These are phyloP conservation scores for Stagonosporopsis chrysanthemi DNA, from an alignment of 2,329 filamentous ascomycete genomes.

Conservation along the genomic window DNA sequence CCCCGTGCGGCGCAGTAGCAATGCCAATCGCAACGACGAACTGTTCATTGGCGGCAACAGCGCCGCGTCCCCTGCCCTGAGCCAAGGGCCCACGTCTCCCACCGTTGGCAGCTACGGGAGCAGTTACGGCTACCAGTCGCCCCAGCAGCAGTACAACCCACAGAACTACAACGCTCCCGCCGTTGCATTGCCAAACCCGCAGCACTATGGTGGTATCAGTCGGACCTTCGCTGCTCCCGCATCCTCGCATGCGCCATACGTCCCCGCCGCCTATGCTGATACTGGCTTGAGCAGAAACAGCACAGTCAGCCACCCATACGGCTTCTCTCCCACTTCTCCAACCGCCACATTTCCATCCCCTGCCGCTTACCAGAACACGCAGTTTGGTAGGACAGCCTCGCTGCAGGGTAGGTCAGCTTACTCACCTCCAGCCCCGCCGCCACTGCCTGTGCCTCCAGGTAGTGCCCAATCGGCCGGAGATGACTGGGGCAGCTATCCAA, in stretches of 20 bases:
- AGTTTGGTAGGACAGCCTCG: conserved; percentile 43
- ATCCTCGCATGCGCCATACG: conserved; percentile 51
- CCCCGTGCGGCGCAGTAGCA: conserved; percentile 48
- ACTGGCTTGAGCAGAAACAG: conserved; percentile 40
- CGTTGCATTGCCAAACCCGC: conserved; percentile 64
- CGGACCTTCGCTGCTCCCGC: conserved; percentile 44
- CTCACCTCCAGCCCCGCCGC: conserved; percentile 46
- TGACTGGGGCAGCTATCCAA: conserved; percentile 46
- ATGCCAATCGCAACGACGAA: conserved; percentile 61
- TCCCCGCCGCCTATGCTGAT: conserved; percentile 55
- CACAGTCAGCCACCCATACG: conserved; percentile 46
- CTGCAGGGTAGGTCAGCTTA: conserved; percentile 45
- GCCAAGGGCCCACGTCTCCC: conserved; percentile 40
- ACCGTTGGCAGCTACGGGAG: conserved; percentile 33
- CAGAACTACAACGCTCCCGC: conserved; percentile 63
- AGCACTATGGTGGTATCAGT: conserved; percentile 60
- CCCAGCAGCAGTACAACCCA: conserved; percentile 64
- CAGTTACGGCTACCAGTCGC: conserved; percentile 54
- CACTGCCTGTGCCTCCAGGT: conserved; percentile 46
- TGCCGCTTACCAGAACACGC: conserved; percentile 39
- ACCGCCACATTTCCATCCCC: conserved; percentile 42
- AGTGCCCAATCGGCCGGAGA: conserved; percentile 43
- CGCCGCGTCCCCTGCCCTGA: conserved; percentile 42
- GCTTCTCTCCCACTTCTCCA: conserved; percentile 48
- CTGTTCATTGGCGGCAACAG: conserved; percentile 63